Percentiles rank a stretch among this genome's conserved stretches.
Evolutionary conservation across 2,329 filamentous ascomycete species (phyloP).

Genomic region (Tetracladium maxilliforme): DNA sequence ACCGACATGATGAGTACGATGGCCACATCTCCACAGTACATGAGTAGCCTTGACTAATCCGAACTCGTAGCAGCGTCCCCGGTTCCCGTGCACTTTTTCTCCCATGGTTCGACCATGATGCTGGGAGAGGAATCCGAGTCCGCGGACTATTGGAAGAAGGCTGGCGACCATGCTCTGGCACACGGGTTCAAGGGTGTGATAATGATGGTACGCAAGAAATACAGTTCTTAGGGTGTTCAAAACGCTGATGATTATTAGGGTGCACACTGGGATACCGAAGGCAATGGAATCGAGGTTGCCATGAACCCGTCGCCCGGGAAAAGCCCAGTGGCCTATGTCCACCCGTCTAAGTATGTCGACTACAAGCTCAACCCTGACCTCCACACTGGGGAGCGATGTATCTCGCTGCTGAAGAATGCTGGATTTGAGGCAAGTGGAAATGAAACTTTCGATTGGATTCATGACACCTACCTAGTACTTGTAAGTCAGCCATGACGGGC

Average conservation of each 20-base stretch:
- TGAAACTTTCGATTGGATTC: slow-evolving; percentile 52
- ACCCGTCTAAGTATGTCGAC: slow-evolving; percentile 47
- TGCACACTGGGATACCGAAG: slow-evolving; percentile 48
- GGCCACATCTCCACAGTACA: too few relatives aligned
- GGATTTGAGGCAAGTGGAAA: slow-evolving; percentile 40
- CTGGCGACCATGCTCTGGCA: slow-evolving; percentile 45
- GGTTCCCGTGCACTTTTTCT: slow-evolving; percentile 53
- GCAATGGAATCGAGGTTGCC: slow-evolving; percentile 41
- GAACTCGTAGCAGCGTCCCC: too few relatives aligned
- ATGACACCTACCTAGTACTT: slow-evolving; percentile 56
- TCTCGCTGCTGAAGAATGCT: slow-evolving; percentile 28
- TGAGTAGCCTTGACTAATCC: too few relatives aligned
- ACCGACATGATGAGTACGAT: too few relatives aligned
- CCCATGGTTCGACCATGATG: slow-evolving; percentile 62
- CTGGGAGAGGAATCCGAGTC: slow-evolving; percentile 47
- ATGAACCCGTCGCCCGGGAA: slow-evolving; percentile 45
- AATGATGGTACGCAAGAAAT: slow-evolving; percentile 38
- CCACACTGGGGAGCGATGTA: slow-evolving; percentile 29
- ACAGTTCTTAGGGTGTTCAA: neutral
- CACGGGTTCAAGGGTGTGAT: slow-evolving; percentile 45
- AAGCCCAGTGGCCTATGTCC: slow-evolving; percentile 50
- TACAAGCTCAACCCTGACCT: slow-evolving; percentile 49
- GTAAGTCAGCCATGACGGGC: too few relatives aligned
- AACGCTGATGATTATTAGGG: slow-evolving; percentile 21
- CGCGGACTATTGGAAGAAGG: slow-evolving; percentile 50